These are phyloP conservation scores for Plasmodium yoelii DNA, from an alignment of 169 alveolate genomes.

Conservation along the genomic window DNA sequence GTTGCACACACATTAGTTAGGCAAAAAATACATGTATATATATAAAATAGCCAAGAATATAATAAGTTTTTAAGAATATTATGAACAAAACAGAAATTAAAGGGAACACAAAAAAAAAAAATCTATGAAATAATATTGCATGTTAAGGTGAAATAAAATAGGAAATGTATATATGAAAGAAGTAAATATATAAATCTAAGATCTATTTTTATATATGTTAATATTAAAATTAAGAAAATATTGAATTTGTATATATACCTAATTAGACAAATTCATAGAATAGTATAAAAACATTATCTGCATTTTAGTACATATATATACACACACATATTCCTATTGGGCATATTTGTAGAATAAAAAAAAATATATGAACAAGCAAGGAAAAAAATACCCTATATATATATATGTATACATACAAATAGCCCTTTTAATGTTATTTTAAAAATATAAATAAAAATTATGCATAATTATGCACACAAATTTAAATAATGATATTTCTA, in stretches of 20 bases:
- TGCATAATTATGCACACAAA: conserved; percentile 71
- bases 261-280: conserved; percentile 1
- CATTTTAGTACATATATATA: neutral
- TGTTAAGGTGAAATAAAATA: conserved; percentile 13
- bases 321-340: neutral
- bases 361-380: conserved; percentile 6
- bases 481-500: neutral
- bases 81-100: conserved; percentile 2
- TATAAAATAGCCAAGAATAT: neutral
- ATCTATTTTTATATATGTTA: neutral
- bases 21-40: no score
- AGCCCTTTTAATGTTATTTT: no score
- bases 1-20: no score
- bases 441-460: conserved; percentile 14
- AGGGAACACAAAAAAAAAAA: conserved; percentile 8
- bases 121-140: conserved; percentile 3
- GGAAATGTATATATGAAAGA: neutral
- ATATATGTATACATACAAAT: neutral
- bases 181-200: neutral
- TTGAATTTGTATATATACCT: neutral
- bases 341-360: conserved; percentile 3
- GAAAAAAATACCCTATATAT: neutral
- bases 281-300: conserved; percentile 10
- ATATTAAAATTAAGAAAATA: conserved; percentile 17
- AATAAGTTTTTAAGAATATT: conserved; percentile 9